phyloP scores from a whole-genome alignment of 2,329 filamentous ascomycete genomes.

The Fusarium ambrosium region DNA sequence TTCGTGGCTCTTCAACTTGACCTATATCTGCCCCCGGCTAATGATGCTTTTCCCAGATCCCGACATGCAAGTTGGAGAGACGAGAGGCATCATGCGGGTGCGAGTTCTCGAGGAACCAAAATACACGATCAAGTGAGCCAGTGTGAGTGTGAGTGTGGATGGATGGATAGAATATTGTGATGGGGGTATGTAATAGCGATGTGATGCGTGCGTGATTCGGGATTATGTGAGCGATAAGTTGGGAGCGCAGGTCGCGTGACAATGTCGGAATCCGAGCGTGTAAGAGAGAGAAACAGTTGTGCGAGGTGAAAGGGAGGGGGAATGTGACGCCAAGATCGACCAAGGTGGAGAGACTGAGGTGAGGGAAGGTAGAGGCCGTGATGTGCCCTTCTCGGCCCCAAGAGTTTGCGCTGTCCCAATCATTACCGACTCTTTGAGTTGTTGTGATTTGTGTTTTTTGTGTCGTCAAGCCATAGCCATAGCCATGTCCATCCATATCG shows the following conservation, averaged over 20 bases:
- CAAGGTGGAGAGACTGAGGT: slow-evolving; percentile 47
- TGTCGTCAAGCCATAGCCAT: slow-evolving; percentile 44
- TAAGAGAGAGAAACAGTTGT: slow-evolving; percentile 42
- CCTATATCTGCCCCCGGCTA: slow-evolving; percentile 43
- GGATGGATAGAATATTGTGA: slow-evolving; percentile 31
- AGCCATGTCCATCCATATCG: slow-evolving; percentile 32
- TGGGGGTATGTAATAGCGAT: slow-evolving; percentile 48
- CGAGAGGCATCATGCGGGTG: slow-evolving; percentile 31
- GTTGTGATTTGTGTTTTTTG: slow-evolving; percentile 16
- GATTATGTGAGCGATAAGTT: slow-evolving; percentile 47
- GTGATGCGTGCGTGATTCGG: slow-evolving; percentile 39
- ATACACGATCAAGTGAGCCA: slow-evolving; percentile 37
- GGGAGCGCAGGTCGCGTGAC: slow-evolving; percentile 40
- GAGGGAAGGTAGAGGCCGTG: slow-evolving; percentile 39
- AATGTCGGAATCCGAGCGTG: slow-evolving; percentile 35
- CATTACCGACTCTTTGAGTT: slow-evolving; percentile 39
- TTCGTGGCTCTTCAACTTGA: slow-evolving; percentile 41
- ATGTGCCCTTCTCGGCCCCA: slow-evolving; percentile 47
- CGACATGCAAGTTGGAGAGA: slow-evolving; percentile 21
- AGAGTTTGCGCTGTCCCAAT: slow-evolving; percentile 36
- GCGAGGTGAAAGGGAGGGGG: slow-evolving; percentile 42
- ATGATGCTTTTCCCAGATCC: slow-evolving; percentile 41
- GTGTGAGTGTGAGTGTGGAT: not conserved
- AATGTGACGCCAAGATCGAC: slow-evolving; percentile 44
- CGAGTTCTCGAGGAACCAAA: slow-evolving; percentile 32